Conservation (phyloP, 2,329 filamentous ascomycete genomes). For the Penicillium italicum region DNA sequence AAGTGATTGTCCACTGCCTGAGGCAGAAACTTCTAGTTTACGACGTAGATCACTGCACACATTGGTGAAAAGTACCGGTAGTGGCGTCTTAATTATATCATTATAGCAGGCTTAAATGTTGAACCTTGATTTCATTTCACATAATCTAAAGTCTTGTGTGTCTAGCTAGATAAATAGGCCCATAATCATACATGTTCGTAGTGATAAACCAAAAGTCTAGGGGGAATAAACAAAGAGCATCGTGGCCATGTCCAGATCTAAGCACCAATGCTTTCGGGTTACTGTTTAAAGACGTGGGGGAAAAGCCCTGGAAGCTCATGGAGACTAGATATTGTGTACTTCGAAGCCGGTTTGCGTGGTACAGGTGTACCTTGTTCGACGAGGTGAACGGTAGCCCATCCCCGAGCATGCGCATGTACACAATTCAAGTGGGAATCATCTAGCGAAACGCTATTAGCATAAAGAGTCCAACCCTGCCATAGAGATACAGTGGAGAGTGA, state of each 20-base stretch:
- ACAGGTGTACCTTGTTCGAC: conserved; percentile 69
- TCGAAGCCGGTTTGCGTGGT: conserved; percentile 63
- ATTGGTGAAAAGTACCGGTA: background rate
- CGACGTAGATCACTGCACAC: background rate
- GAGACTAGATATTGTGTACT: conserved; percentile 71
- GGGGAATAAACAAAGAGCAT: background rate
- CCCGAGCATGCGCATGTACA: conserved; percentile 68
- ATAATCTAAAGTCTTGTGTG: background rate
- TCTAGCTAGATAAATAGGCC: background rate
- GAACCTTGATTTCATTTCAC: background rate
- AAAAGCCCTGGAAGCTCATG: conserved; percentile 72
- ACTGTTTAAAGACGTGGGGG: conserved; percentile 75
- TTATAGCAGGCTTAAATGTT: background rate
- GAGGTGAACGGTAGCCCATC: conserved; percentile 83
- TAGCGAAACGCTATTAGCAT: conserved; percentile 18
- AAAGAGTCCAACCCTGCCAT: background rate
- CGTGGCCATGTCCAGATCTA: conserved; percentile 3
- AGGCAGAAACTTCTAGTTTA: conserved; percentile 15
- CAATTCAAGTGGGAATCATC: conserved; percentile 89
- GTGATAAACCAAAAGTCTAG: conserved; percentile 8
- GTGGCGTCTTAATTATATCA: background rate
- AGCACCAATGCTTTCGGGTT: conserved; percentile 2
- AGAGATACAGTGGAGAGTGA: conserved; percentile 15
- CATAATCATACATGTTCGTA: conserved; percentile 2
- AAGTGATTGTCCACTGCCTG: conserved; percentile 14